phyloP scores from a whole-genome alignment of 1,284 basidiomycete genomes.

The Cutaneotrichosporon mucoides region DNA sequence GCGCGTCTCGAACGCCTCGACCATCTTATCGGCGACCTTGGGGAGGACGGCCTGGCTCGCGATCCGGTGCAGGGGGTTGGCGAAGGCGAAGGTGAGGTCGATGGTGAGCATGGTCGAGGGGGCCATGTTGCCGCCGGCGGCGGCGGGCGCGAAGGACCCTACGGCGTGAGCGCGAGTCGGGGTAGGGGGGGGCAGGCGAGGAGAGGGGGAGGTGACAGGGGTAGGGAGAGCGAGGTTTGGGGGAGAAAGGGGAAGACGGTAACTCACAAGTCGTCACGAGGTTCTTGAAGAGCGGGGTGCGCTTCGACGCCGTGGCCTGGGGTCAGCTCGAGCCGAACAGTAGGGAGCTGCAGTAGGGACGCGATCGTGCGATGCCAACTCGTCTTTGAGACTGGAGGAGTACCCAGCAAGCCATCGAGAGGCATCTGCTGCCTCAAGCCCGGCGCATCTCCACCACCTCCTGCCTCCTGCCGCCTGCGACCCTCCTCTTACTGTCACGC shows the following conservation, averaged over 20 bases:
- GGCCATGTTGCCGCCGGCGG: neutral
- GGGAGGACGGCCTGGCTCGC: slow-evolving; percentile 79
- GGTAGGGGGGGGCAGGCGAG: too few species aligned
- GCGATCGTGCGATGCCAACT: neutral
- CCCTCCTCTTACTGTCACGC: too few species aligned
- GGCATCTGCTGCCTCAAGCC: too few species aligned
- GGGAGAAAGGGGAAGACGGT: too few species aligned
- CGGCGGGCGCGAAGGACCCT: slow-evolving; percentile 20
- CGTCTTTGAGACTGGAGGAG: too few species aligned
- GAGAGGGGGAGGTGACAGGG: too few species aligned
- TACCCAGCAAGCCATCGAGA: too few species aligned
- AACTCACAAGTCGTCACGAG: slow-evolving; percentile 65
- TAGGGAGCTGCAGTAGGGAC: neutral
- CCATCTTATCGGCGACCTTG: slow-evolving; percentile 81
- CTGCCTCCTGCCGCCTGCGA: too few species aligned
- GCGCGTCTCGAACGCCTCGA: slow-evolving; percentile 82
- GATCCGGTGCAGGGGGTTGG: slow-evolving; percentile 77
- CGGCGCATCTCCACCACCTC: too few species aligned
- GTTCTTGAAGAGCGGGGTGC: slow-evolving; percentile 78
- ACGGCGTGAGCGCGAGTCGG: neutral
- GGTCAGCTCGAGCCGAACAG: neutral
- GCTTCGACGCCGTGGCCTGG: slow-evolving; percentile 67
- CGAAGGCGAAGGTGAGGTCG: slow-evolving; percentile 79
- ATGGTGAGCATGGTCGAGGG: slow-evolving; percentile 66
- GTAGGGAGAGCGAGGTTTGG: too few species aligned